Evolutionary conservation across 2,329 filamentous ascomycete species (phyloP), one percentile per base, ranked within the genome.

Genomic region (Diaporthe citrichinensis): DNA sequence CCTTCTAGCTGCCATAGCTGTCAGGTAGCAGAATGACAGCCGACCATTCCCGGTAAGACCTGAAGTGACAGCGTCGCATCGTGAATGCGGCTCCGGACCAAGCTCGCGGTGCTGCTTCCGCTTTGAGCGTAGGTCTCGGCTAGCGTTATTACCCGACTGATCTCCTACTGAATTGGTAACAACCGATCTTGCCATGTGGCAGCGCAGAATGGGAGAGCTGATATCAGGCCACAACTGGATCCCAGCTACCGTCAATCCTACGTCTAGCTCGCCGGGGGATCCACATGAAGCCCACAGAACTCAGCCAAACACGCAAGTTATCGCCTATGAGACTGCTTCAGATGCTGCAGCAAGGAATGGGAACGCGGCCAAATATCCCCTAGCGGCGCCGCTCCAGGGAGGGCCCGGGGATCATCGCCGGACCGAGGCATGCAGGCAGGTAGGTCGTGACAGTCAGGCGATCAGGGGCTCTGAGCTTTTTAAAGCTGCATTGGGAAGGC

Each of bases 21-120:
- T 17, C 20, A 23, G 41, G 2, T 4, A 17, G 23, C 58, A 20
- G 20, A 61, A 34, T n/a, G 61, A 41, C 41, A 67, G 49, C 28
- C 25, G 20, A 1, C 15, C n/a, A 3, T 41, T 55, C 49, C 65
- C 15, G 49, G 34, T 10, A 39, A 68, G 34, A 3, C 15, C 49
- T 65, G 31, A 69, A 23, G 10, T 55, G 65, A 25, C 49, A 55
- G 65, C 8, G 65, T 69, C 7, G 65, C 65, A 69, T 69, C 65
- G 46, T 69, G 65, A 31, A 69, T 69, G 65, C 65, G 65, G 65
- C 65, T 69, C 65, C 49, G n/a, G 14, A 12, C 3, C 46, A 69
- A 41, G 49, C 49, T 9, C 49, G 65, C 65, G 65, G 46, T 25
- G 34, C 34, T 41, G 55, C 65, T 69, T 69, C 65, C 65, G 15